phyloP scores from a whole-genome alignment of 202 grass and related monocot genomes.

The Zizania palustris region DNA sequence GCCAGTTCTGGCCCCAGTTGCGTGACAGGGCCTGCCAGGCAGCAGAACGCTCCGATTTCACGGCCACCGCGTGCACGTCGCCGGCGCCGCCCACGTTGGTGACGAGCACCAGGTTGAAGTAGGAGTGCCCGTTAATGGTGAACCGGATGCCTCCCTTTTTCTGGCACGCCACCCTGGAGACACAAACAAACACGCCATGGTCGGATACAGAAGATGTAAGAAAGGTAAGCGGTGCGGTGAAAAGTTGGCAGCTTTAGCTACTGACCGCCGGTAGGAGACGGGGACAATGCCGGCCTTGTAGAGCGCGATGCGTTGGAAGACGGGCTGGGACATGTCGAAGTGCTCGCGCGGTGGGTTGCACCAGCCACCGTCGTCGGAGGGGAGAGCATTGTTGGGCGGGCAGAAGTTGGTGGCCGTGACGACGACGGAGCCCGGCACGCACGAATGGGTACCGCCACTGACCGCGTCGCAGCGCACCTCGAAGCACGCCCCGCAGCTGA shows the following conservation, averaged over 20 bases:
- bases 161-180: constrained; percentile 64
- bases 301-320: constrained; percentile 84
- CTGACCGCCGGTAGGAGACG: constrained; percentile 61
- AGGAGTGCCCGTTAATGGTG: constrained; percentile 93
- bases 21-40: constrained; percentile 73
- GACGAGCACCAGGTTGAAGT: constrained; percentile 96
- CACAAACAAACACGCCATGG: fast-evolving
- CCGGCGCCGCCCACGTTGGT: constrained; percentile 90
- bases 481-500: constrained; percentile 87
- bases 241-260: fast-evolving
- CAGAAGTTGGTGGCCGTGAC: constrained; percentile 96
- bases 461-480: constrained; percentile 63
- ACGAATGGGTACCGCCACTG: constrained; percentile 55
- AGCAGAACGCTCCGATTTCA: constrained; percentile 46
- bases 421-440: constrained; percentile 70
- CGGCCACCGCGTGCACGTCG: constrained; percentile 71
- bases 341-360: constrained; percentile 84
- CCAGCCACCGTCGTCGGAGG: constrained; percentile 85
- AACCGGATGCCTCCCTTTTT: constrained; percentile 88
- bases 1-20: constrained; percentile 99
- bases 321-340: constrained; percentile 89
- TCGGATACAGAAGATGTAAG: neutral
- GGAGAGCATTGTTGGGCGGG: constrained; percentile 76
- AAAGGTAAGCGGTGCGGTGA: fast-evolving
- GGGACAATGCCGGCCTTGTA: constrained; percentile 93